Evolutionary conservation across 805 yeast species (phyloP), one percentile per base, ranked within the genome.

Genomic region (Metschnikowia bowlesiae): DNA sequence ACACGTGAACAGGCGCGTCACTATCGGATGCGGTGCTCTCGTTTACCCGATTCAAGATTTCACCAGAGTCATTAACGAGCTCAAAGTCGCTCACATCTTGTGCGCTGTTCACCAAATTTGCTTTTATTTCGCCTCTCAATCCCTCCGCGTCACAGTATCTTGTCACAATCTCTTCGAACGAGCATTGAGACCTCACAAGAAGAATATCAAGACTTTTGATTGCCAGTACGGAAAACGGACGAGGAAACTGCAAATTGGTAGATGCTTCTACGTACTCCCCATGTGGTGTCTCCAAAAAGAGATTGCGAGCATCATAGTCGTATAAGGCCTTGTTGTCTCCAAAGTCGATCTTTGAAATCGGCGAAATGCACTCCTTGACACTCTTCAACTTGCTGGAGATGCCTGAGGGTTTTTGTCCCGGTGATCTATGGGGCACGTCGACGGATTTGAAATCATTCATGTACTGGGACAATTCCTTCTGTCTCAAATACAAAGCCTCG

Each of bases 121-220:
- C 32, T 13, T n/a, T 30, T 13, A 29, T 47, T 37, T 43, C 49
- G 14, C 39, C 32, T 31, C 39, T 18, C 10, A 30, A 29, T 32
- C 46, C 43, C 34, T 49, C 46, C 14, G 30, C 49, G 28, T 61
- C 53, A 29, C 51, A 51, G n/a, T 64, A 70, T 38, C 67, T 53
- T 5, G 59, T 51, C 11, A 60, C 66, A 1, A 70, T 68, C 5
- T 61, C 68, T 8, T 62, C 64, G 8, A 56, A 49, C 9, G 55
- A 55, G 18, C 56, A 56, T 9, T 56, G 58, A 8, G 68, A 56
- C 1, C 71, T 62, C 40, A 69, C 70, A 55, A 73, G 61, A 0
- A 65, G 56, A 66, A 71, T 70, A 29, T 68, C 61, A 39, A 71
- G 53, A 40, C 61, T 67, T 49, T 62, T 66, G 8, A 73, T 56